Percentiles rank a stretch among this genome's conserved stretches.
phyloP scores from a whole-genome alignment of 208 protist species.

The Angomonas ambiguus region DNA sequence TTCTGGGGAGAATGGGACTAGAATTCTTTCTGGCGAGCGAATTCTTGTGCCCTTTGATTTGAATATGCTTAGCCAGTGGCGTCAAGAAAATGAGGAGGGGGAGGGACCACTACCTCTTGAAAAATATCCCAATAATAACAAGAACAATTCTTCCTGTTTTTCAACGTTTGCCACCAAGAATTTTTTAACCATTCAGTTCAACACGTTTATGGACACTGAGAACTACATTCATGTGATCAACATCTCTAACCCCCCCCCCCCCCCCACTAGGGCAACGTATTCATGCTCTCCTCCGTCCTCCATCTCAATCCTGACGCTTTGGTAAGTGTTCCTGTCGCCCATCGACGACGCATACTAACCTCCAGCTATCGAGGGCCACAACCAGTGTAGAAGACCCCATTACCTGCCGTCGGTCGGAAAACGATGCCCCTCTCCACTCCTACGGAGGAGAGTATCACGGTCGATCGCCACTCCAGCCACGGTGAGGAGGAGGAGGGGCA shows the following conservation, averaged over 20 bases:
- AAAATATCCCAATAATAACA: not conserved
- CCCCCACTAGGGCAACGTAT: not conserved
- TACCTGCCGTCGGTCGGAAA: too few species aligned
- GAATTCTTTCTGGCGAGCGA: not conserved
- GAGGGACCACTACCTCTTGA: not conserved
- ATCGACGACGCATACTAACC: not conserved
- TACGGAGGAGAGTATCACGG: too few species aligned
- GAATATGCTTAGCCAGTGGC: not conserved
- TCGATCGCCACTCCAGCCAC: too few species aligned
- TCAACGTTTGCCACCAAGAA: not conserved
- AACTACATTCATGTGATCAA: not conserved
- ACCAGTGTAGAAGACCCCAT: too few species aligned
- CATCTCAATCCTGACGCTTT: not conserved
- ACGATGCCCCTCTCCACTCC: too few species aligned
- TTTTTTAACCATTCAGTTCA: not conserved
- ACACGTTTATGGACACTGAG: not conserved
- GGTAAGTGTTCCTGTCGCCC: not conserved
- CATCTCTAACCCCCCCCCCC: not conserved
- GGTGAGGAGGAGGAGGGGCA: too few species aligned
- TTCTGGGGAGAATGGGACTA: not conserved
- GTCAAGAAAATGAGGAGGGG: not conserved
- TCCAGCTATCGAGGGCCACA: too few species aligned
- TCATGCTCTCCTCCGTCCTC: not conserved
- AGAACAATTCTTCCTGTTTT: not conserved
- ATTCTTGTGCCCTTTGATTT: not conserved